Evolutionary conservation across 2,329 filamentous ascomycete genomes (phyloP).

Genomic region (Cytospora piceicola): DNA sequence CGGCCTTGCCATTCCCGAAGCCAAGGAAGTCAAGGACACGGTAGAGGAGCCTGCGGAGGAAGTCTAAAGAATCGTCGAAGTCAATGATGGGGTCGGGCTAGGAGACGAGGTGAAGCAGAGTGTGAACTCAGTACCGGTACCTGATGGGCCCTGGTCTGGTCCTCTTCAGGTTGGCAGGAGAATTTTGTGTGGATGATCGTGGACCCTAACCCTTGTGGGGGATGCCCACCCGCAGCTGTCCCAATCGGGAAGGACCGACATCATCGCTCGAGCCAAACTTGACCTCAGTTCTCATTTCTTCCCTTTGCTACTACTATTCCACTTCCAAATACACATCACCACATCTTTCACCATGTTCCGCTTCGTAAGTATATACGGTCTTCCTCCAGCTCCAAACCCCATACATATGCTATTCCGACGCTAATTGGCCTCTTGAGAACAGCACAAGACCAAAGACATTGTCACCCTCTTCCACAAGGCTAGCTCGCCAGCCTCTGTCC

Average conservation of each 20-base stretch:
- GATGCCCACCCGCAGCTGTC: slow-evolving; percentile 22
- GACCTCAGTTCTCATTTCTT: slow-evolving; percentile 22
- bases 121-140: too few relatives aligned
- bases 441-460: slow-evolving; percentile 85
- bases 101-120: too few relatives aligned
- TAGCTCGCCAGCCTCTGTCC: slow-evolving; percentile 70
- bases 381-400: slow-evolving; percentile 9
- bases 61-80: too few relatives aligned
- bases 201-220: neutral
- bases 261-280: slow-evolving; percentile 22
- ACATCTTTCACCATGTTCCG: slow-evolving; percentile 48
- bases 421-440: slow-evolving; percentile 25
- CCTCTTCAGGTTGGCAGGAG: too few relatives aligned
- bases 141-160: too few relatives aligned
- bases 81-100: too few relatives aligned
- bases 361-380: slow-evolving; percentile 44
- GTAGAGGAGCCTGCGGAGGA: too few relatives aligned
- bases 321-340: slow-evolving; percentile 2
- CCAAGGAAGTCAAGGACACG: too few relatives aligned
- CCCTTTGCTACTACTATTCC: neutral
- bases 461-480: slow-evolving; percentile 96
- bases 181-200: neutral
- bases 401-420: neutral
- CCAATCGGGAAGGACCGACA: slow-evolving; percentile 27
- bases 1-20: too few relatives aligned